phyloP scores from a whole-genome alignment of 2,329 filamentous ascomycete species.

The Alternaria sp. region DNA sequence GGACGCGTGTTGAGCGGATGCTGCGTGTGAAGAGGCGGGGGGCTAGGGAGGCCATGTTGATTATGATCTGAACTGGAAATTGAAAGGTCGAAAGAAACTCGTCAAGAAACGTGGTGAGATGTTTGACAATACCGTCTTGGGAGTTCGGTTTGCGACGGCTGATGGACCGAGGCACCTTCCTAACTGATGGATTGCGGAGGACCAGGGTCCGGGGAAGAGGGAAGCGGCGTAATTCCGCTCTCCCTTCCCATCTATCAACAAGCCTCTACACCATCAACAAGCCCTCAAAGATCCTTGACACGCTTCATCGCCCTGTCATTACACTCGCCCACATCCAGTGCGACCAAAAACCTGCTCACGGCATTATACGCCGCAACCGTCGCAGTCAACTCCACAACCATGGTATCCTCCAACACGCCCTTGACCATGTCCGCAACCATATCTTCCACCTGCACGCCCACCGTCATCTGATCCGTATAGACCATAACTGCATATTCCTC shows the following conservation, averaged over 20 bases:
- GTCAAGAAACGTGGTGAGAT: conserved; percentile 5
- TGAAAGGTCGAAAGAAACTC: neutral
- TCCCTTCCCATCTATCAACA: neutral
- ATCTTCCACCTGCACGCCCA: conserved; percentile 72
- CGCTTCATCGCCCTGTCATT: conserved; percentile 43
- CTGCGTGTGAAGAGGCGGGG: conserved; percentile 47
- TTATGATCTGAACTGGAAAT: neutral
- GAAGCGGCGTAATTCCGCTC: conserved; percentile 20
- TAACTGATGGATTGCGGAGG: conserved; percentile 15
- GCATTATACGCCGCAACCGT: conserved; percentile 84
- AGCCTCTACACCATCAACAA: neutral
- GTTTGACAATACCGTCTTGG: conserved; percentile 5
- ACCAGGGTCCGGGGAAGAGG: conserved; percentile 25
- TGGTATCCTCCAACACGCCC: conserved; percentile 67
- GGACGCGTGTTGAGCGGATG: conserved; percentile 44
- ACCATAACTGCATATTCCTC: conserved; percentile 71
- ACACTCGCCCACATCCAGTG: conserved; percentile 68
- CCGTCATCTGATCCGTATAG: conserved; percentile 86
- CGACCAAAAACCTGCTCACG: conserved; percentile 82
- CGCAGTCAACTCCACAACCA: conserved; percentile 81
- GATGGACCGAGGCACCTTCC: conserved; percentile 29
- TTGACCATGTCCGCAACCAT: conserved; percentile 69
- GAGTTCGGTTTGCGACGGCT: conserved; percentile 32
- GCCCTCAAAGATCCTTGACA: conserved; percentile 33
- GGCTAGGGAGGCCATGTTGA: conserved; percentile 41